Base-by-base conservation (phyloP, 345 rosid species). In the Eucalyptus dawsonii region DNA sequence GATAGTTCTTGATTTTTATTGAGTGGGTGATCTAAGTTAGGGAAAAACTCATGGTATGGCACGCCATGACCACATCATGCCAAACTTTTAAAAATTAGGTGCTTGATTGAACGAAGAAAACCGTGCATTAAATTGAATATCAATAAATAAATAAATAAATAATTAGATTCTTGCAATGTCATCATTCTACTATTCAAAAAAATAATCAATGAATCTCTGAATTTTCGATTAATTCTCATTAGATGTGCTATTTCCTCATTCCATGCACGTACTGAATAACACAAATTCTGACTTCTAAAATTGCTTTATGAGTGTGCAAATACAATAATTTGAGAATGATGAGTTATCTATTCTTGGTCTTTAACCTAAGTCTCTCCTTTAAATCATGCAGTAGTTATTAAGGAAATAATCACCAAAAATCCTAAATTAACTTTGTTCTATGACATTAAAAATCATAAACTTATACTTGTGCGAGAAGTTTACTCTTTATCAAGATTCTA, bases 381-480 rank as follows among this genome's bases (percentile, higher is more conserved):
- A 53, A 53, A 53, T 53, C 58, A 53, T 53, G 58, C 1, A 19
- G 2, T 53, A 53, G 25, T 53, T 53, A 0, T 53, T 53, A 53
- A 21, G 58, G 25, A 53, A 53, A 53, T 1, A 8, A 53, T 53
- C 58, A 53, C 4, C 16, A 27, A 27, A 27, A 6, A 62, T 4
- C n/a, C 7, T 27, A 25, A 58, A 58, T 58, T 58, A 53, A 21
- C 5, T 53, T 21, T 21, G 25, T 53, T 53, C 5, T 4, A 4
- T 53, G 25, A 53, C 11, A 53, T 8, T 53, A 53, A 53, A 53
- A 19, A 8, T 53, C 58, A 22, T 53, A 53, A 53, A 53, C 25
- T 8, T 53, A 53, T 53, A 53, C 10, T 0, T 21, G 3, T 53
- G 2, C 2, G 11, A 53, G 11, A 53, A 2, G 1, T 53, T 53